These are phyloP conservation scores for Pelargonium citronellum DNA, from an alignment of 441 rosid species.

Conservation along the genomic window DNA sequence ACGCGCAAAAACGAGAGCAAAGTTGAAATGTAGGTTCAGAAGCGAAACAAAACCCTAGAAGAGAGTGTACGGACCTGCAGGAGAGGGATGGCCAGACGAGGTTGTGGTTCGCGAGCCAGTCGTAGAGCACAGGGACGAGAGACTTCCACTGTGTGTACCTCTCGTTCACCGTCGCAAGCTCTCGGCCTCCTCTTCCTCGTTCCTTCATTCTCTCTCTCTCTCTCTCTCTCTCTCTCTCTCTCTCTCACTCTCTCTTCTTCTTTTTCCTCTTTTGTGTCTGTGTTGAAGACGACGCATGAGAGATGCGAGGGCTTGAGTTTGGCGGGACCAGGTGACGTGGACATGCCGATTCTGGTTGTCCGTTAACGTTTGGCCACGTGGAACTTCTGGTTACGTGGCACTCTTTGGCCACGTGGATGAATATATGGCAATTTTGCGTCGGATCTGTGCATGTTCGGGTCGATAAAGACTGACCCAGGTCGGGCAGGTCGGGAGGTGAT, in stretches of 20 bases:
- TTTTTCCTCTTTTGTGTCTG: not conserved
- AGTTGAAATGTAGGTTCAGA: no score
- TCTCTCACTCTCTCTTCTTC: not conserved
- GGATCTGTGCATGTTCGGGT: no score
- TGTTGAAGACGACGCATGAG: not conserved
- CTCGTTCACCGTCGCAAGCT: constrained; percentile 23
- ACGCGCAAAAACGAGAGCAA: no score
- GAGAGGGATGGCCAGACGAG: constrained; percentile 31
- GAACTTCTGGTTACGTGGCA: no score
- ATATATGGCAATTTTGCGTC: no score
- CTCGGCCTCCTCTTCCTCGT: constrained; percentile 11
- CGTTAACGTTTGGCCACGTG: no score
- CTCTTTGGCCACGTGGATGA: no score
- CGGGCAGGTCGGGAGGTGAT: no score
- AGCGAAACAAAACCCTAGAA: constrained; percentile 13
- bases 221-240: not conserved
- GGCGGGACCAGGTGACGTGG: no score
- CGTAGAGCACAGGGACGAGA: constrained; percentile 26
- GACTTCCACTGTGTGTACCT: constrained; percentile 27
- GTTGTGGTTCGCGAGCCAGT: constrained; percentile 32
- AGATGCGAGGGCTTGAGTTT: no score
- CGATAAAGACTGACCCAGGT: no score
- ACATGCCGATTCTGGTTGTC: no score
- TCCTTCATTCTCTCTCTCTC: constrained; percentile 9
- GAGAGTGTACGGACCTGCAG: constrained; percentile 19